Evolutionary conservation across 108 stramenopile species (phyloP), one percentile per base, ranked within the genome.

Genomic region (Fistulifera solaris): DNA sequence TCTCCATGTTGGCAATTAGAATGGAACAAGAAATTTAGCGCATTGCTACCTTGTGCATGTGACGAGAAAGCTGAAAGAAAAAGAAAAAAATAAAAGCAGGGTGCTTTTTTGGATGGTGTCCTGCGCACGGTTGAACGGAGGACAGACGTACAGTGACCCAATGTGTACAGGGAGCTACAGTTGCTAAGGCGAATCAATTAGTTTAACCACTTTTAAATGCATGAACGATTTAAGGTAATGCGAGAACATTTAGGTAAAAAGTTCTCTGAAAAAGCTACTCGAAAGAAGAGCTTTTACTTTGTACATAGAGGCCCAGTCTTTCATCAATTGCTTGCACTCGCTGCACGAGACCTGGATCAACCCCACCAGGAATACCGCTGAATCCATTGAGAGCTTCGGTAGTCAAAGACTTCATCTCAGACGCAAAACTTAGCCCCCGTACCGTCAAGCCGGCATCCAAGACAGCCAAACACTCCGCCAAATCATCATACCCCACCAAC

Each of bases 301-400:
- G 6, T 35, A 35, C 6, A 35, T 35, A 35, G 8, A 3, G 31
- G 8, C 31, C 31, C 8, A 35, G 31, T 50, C 81, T 52, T 27
- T 48, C 47, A 65, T 88, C 76, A 49, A 88, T 72, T 15, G 63
- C 66, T 24, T 49, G 8, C n/a, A 88, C 76, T 25, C 60, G 62
- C 27, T 56, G 54, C 14, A 88, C 73, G 8, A 88, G 64, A 22
- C 56, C 74, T 15, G 78, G 81, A 73, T 88, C 81, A 10, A 60
- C 82, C 23, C 65, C 70, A 62, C 58, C 66, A 18, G 61, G 69
- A 8, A 88, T 73, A 27, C 41, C 19, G 35, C 64, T 38, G 54
- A 88, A 88, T 18, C 80, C 87, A 18, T 80, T 67, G 54, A 88
- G 68, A 28, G 87, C 87, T 56, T 88, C 87, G 6, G 69, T 56